Evolutionary conservation across 495 filamentous ascomycete species (phyloP), one percentile per base, ranked within the genome.

Genomic region (Penicillium longicatenatum): DNA sequence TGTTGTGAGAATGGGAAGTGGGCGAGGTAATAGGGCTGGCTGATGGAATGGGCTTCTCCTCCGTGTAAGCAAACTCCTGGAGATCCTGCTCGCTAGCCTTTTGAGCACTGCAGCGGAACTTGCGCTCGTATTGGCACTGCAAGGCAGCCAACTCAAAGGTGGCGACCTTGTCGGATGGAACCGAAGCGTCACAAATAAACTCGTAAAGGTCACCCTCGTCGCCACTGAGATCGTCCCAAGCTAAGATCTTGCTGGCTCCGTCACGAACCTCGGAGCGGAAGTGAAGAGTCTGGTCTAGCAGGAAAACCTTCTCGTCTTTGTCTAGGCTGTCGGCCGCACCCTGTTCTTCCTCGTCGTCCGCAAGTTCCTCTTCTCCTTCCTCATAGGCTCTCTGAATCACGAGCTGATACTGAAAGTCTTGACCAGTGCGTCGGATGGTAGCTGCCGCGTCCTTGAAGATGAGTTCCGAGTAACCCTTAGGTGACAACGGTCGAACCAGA

Each of bases 381-480:
- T 98, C 94, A 79, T 92, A 98, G 54, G 92, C 95, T 54, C 94
- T 82, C 69, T 97, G 95, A 20, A 98, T 83, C 50, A 98, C 93
- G 35, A 98, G 88, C 70, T 98, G 94, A 69, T 98, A 98, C 65
- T 98, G 93, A 65, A 88, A 98, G 26, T 96, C 90, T 70, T 95
- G 92, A 3, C 89, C 92, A 9, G 95, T 97, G 21, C 91, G 86
- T 58, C 94, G 88, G 64, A 98, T 97, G 35, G 88, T 87, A 21
- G 93, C 92, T 30, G 88, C 91, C 31, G 91, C 87, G 86, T 98
- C 94, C 67, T 96, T 97, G 84, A 97, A 98, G 73, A 98, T 96
- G 64, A 97, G 90, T 72, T 98, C 95, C 1, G 92, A 97, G 65
- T 96, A 96, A 57, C 94, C 94, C 73, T 98, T 98, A 30, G 92